A percentile compares a stretch with the other conserved stretches of the same genome.
phyloP scores from a whole-genome alignment of 192 early-diverging fungal genomes.

The Paraglomus occultum region DNA sequence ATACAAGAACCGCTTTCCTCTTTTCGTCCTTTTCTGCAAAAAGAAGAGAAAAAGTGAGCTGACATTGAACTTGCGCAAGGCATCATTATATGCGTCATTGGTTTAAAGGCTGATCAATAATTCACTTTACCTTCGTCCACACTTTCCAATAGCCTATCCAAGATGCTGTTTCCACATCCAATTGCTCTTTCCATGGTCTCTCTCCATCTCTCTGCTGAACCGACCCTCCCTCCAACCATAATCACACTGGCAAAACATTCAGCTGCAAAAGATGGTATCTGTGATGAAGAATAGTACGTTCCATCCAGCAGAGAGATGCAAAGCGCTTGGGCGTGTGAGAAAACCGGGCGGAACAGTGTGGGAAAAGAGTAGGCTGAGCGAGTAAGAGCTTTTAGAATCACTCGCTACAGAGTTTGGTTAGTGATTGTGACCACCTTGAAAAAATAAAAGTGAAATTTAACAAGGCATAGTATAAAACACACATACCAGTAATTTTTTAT shows the following conservation, averaged over 20 bases:
- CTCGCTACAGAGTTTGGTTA: constrained; percentile 32
- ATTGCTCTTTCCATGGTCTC: constrained; percentile 40
- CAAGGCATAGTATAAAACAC: background rate
- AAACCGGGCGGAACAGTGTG: constrained; percentile 45
- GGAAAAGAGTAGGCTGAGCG: constrained; percentile 48
- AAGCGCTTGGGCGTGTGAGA: constrained; percentile 44
- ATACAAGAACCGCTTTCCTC: constrained; percentile 31
- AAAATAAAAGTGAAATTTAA: background rate
- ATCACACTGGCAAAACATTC: constrained; percentile 46
- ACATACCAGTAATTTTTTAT: constrained; percentile 47
- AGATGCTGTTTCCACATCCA: constrained; percentile 43
- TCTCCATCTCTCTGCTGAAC: constrained; percentile 45
- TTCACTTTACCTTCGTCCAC: constrained; percentile 52
- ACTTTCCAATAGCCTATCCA: constrained; percentile 48
- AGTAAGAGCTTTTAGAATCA: constrained; percentile 44
- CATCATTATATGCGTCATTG: background rate
- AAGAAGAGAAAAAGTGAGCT: background rate
- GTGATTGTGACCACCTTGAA: no score
- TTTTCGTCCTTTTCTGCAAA: constrained; percentile 2
- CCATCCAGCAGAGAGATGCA: constrained; percentile 51
- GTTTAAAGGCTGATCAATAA: background rate
- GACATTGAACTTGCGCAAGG: background rate
- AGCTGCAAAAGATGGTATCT: constrained; percentile 33
- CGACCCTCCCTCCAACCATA: constrained; percentile 40
- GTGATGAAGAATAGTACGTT: constrained; percentile 33